A percentile compares a stretch with the other conserved stretches of the same genome.
Evolutionary conservation across 2,329 filamentous ascomycete species (phyloP).

Genomic region (Lachnellula occidentalis): DNA sequence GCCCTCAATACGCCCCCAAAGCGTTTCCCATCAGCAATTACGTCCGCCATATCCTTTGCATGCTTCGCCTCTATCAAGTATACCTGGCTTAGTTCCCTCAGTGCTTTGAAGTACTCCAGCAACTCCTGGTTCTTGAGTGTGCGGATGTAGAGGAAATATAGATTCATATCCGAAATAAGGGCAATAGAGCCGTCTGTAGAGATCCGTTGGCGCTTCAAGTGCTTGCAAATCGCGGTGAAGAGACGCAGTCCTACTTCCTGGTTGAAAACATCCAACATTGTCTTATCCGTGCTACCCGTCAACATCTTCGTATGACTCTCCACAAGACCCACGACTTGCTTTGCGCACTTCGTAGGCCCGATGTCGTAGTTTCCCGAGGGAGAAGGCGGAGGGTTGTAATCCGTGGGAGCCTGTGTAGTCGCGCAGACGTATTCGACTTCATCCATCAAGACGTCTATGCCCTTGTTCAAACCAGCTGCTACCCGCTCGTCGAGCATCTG

Average conservation of each 20-base stretch:
- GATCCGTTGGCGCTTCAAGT: slow-evolving; percentile 92
- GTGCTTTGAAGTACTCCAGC: slow-evolving; percentile 82
- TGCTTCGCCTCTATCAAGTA: slow-evolving; percentile 84
- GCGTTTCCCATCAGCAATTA: slow-evolving; percentile 86
- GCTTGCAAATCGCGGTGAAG: slow-evolving; percentile 90
- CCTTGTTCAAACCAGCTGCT: slow-evolving; percentile 91
- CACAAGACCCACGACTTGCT: slow-evolving; percentile 77
- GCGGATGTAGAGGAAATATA: slow-evolving; percentile 81
- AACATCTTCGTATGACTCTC: slow-evolving; percentile 89
- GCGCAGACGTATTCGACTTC: slow-evolving; percentile 95
- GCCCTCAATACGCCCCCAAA: slow-evolving; percentile 91
- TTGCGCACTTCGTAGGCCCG: slow-evolving; percentile 74
- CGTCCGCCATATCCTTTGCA: slow-evolving; percentile 88
- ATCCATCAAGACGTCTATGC: slow-evolving; percentile 96
- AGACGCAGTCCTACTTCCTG: slow-evolving; percentile 92
- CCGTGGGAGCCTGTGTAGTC: slow-evolving; percentile 76
- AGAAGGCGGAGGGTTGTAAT: slow-evolving; percentile 73
- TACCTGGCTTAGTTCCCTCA: slow-evolving; percentile 90
- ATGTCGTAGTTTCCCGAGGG: slow-evolving; percentile 44
- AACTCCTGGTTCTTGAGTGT: slow-evolving; percentile 79
- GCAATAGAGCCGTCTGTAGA: slow-evolving; percentile 84
- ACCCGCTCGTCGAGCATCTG: slow-evolving; percentile 98
- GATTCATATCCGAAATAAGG: slow-evolving; percentile 93
- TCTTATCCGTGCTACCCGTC: slow-evolving; percentile 91
- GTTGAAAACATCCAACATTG: slow-evolving; percentile 97